These are phyloP conservation scores for Wickerhamomyces silvicola DNA, from an alignment of 805 yeast species.

Conservation along the genomic window DNA sequence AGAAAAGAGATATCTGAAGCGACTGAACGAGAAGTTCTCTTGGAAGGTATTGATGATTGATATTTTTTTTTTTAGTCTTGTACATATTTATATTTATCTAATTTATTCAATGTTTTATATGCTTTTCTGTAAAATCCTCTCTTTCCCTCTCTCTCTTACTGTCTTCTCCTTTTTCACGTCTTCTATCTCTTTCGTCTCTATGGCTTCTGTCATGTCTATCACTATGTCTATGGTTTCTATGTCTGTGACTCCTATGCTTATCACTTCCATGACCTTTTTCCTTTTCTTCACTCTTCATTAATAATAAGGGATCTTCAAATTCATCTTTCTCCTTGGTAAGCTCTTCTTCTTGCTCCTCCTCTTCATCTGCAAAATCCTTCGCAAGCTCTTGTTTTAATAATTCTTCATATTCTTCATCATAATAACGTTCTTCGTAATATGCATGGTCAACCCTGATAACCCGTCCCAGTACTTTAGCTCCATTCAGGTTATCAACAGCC, in stretches of 20 bases:
- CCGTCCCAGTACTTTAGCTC: slow-evolving; percentile 47
- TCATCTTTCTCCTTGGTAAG: slow-evolving; percentile 11
- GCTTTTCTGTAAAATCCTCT: background rate
- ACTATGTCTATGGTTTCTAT: background rate
- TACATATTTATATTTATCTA: background rate
- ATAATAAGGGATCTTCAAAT: slow-evolving; percentile 19
- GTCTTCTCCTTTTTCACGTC: background rate
- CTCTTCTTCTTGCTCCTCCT: background rate
- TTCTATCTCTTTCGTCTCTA: background rate
- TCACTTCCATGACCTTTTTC: background rate
- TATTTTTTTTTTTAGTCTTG: no score
- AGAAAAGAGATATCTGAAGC: slow-evolving; percentile 41
- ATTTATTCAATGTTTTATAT: background rate
- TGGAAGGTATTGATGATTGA: slow-evolving; percentile 16
- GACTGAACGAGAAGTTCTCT: slow-evolving; percentile 17
- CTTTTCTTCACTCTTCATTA: slow-evolving; percentile 10
- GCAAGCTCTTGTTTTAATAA: slow-evolving; percentile 26
- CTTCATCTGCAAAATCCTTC: slow-evolving; percentile 21
- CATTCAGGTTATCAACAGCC: slow-evolving; percentile 87
- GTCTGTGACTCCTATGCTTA: slow-evolving; percentile 3
- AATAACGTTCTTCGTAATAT: slow-evolving; percentile 47
- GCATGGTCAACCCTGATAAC: slow-evolving; percentile 65
- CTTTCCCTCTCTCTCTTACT: slow-evolving; percentile 1
- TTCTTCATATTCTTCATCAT: slow-evolving; percentile 41
- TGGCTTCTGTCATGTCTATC: background rate